Base-by-base conservation (phyloP, 768 basidiomycete species). In the Tricholoma saponaceum region DNA sequence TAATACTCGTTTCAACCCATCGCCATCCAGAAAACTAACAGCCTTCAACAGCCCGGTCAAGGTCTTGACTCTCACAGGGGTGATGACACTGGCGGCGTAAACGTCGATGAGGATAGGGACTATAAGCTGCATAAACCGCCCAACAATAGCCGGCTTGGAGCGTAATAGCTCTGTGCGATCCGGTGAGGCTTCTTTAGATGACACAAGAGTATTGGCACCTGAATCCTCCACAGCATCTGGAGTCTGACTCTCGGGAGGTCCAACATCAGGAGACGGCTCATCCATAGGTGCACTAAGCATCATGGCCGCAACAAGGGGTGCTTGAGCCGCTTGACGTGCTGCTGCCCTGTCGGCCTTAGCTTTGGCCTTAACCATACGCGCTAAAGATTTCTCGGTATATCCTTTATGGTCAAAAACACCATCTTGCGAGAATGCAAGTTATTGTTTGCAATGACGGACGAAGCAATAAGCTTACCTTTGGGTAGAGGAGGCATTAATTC, bases 101-200 rank as follows among this genome's bases (percentile, higher is more conserved):
- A 99, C 95, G 65, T 98, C 97, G 58, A 98, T 87, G 55, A 99
- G 81, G 55, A 97, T 93, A 0, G 97, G 97, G 0, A 98, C 87
- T 65, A 94, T 85, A 32, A 96, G 77, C 49, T 85, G 83, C 83
- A 95, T 91, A 72, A 95, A 98, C 14, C 86, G 83, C 18, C 83
- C 85, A 51, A 95, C 88, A 25, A 92, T 84, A n/a, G 75, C 79
- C 22, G 88, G 82, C 59, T 89, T 86, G 4, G 83, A 84, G 55
- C 88, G 84, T 44, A 95, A 72, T 47, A 97, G 69, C 44, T 93
- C 87, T 14, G 88, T 83, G 51, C 95, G 78, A 65, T 89, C 87
- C 18, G 77, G 72, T 10, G 68, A 60, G 22, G 63, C 56, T 5
- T 76, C 74, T 30, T 75, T 72, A 18, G 76, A 57, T 14, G 46